Conservation (phyloP, 305 asterid genomes). For the Solanum hybrid region DNA sequence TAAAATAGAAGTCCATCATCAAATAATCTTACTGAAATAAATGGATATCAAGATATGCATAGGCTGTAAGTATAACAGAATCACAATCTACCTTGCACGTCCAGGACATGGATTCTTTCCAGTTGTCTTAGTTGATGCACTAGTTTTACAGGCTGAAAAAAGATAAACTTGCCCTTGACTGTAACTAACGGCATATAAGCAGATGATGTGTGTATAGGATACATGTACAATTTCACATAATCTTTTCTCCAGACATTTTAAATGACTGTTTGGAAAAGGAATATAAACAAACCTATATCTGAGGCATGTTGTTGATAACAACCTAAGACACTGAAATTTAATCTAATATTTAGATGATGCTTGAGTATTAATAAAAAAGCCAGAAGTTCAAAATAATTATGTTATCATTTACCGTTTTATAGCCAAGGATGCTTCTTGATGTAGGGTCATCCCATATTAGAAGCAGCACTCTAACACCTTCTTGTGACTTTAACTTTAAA, state of each 20-base stretch:
- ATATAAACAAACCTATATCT: not conserved
- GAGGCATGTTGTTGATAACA: not conserved
- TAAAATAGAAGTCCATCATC: not conserved
- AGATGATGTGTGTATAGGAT: not conserved
- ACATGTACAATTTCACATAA: not conserved
- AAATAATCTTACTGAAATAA: not conserved
- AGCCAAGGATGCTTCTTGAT: slow-evolving; percentile 86
- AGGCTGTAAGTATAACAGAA: not conserved
- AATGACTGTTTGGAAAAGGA: not conserved
- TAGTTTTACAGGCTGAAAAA: not conserved
- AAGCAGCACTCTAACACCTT: slow-evolving; percentile 96
- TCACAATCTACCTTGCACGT: not conserved
- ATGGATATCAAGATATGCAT: not conserved
- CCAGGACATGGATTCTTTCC: not conserved
- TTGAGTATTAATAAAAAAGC: not conserved
- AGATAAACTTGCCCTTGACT: not conserved
- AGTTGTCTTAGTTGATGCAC: slow-evolving; percentile 3
- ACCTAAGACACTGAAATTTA: not conserved
- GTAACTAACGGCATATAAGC: not conserved
- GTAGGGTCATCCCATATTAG: slow-evolving; percentile 98
- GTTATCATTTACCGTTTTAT: slow-evolving; percentile 59
- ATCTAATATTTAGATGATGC: not conserved
- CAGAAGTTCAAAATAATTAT: not conserved
- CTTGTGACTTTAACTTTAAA: slow-evolving; percentile 84
- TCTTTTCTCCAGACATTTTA: not conserved